Conservation (phyloP, 2,329 filamentous ascomycete species). For the Rhinocladiella similis region DNA sequence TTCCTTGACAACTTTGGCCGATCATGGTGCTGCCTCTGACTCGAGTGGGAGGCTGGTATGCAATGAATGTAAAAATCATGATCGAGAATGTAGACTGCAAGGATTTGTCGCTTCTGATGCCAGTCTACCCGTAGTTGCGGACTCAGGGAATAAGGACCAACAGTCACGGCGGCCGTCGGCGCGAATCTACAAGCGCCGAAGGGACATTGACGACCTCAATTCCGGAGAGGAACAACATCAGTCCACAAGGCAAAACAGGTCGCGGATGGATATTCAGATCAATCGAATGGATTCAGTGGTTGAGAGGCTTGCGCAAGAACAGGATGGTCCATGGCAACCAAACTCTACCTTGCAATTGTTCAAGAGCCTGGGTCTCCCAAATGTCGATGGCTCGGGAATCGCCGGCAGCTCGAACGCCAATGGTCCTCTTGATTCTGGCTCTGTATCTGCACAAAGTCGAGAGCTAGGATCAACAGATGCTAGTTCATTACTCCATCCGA, state of each 20-base stretch:
- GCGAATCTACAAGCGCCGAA: constrained; percentile 21
- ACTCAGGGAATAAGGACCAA: not conserved
- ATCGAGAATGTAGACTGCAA: constrained; percentile 22
- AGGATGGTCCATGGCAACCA: not conserved
- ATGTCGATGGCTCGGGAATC: no score
- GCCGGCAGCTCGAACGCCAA: no score
- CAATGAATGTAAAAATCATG: constrained; percentile 24
- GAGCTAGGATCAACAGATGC: not conserved
- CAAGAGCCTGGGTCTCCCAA: not conserved
- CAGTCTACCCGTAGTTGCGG: not conserved
- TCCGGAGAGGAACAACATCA: not conserved
- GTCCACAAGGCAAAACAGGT: not conserved
- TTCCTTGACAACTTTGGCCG: not conserved
- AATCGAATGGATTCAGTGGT: constrained; percentile 18
- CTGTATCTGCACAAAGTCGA: not conserved
- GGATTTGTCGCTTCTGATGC: constrained; percentile 14
- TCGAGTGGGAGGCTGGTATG: constrained; percentile 11
- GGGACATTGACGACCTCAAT: not conserved
- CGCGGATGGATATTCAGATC: constrained; percentile 18
- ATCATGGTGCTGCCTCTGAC: not conserved
- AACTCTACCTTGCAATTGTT: not conserved
- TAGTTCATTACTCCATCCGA: not conserved
- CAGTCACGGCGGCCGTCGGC: not conserved
- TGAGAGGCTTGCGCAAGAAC: constrained; percentile 12
- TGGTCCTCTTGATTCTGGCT: not conserved